Base-by-base conservation (phyloP, 2,329 filamentous ascomycete genomes). In the Intubia oerlemansii region DNA sequence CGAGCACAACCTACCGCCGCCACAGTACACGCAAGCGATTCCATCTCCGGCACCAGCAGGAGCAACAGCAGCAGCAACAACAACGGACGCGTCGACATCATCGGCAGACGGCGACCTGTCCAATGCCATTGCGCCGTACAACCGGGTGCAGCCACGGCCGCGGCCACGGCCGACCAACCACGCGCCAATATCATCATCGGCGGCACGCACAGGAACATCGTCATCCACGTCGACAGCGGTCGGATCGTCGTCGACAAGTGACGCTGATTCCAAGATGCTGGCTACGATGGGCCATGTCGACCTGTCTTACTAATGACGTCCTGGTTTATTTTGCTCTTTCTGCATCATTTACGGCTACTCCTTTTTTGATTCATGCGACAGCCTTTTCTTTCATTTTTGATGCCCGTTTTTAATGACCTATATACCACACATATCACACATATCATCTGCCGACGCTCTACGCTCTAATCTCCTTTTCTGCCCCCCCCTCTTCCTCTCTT, bases 221-320 rank as follows among this genome's bases (percentile, higher is more conserved):
- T 18, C 21, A n/a, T 15, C 27, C 9, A 25, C 25, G 5, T 31
- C 34, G n/a, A 29, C 29, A 22, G 29, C 32, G 14, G 28, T 31
- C 9, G 29, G 29, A 10, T 32, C 32, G 4, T 30, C 33, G 13
- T 25, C 39, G 6, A 26, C 37, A 7, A 26, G 34, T 1, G 25
- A 25, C 4, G 27, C 21, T 4, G 34, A 38, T 20, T 32, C 22
- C 33, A 41, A 40, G 30, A 31, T 35, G 15, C 12, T 41, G 17
- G 28, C 39, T 9, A 28, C 37, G 10, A 38, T 41, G 37, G 38
- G 34, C 9, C 34, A 36, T 27, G 37, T 41, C 10, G 39, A 41
- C 17, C 25, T 41, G 13, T 33, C 35, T 7, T 41, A 41, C 25
- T 41, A 28, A 34, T 17, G 10, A 22, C 17, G 17, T 15, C 9